Evolutionary conservation across 176 grass and related monocot genomes (phyloP), one percentile per base, ranked within the genome.

Genomic region (Oryza longistaminata): DNA sequence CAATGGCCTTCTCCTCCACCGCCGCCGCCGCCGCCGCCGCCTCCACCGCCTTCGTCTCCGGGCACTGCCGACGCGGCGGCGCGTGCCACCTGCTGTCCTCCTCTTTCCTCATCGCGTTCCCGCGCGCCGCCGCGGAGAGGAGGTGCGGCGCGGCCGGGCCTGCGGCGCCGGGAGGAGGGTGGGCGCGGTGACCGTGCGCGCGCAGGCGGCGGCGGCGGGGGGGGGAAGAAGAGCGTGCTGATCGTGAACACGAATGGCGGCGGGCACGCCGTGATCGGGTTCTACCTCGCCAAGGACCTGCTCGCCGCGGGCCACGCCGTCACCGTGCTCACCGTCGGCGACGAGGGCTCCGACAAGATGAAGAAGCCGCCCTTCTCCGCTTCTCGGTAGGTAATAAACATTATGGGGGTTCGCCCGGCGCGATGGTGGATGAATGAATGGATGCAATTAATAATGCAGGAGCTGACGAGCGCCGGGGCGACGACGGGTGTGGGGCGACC

Each of bases 261-360:
- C 1, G 96, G 93, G 21, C 96, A 96, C 61, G 91, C 96, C 43
- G 86, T 99, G 15, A 96, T 99, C 85, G 93, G 96, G 68, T 99
- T 99, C 88, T 89, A 96, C 86, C 82, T 95, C 33, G 90, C 90
- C 15, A 91, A 91, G 80, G 84, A 93, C 73, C 91, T 95, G 14
- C 90, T 98, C 27, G 78, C 73, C 17, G 85, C 89, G 2, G 96
- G 96, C 22, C 90, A 98, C 42, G 78, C 73, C 33, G 96, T 96
- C 71, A 98, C 91, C 42, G 88, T 98, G 78, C 88, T 98, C 86
- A 98, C 96, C 34, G 90, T 96, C 82, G 96, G 93, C 0, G 93
- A 98, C 26, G 91, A 52, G 15, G 83, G 19, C 24, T 98, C 93
- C 35, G 88, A 93, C 75, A 95, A 98, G 93, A 98, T 98, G 96